Base-by-base conservation (phyloP, 768 basidiomycete species). In the Hypholoma sublateritium region DNA sequence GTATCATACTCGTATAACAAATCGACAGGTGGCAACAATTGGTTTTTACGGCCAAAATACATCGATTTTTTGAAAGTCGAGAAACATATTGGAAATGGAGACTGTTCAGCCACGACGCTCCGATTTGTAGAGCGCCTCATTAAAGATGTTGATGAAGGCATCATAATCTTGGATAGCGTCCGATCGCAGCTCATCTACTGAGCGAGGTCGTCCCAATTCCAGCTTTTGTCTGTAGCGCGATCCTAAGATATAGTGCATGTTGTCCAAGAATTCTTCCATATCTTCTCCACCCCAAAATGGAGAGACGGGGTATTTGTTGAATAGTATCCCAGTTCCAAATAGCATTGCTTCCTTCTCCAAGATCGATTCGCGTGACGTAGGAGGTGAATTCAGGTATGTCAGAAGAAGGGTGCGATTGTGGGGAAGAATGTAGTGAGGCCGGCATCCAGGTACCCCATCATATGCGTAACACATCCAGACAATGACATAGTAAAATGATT, bases 401-500 rank as follows among this genome's bases (percentile, higher is more conserved):
- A 48, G 50, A 16, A 24, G n/a, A 34, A 22, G 28, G 22, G 50
- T 17, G 14, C 32, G 39, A 17, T 14, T 13, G 19, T 36, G 25
- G 4, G 14, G n/a, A 28, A 16, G 34, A 13, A 35, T 28, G 11
- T 32, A 12, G 16, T 16, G 36, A 4, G 57, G 51, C n/a, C 36
- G 21, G 3, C 35, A 43, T 12, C 22, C 35, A 43, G 19, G 14
- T 9, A 19, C 21, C 17, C 50, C 36, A 17, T 37, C 32, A 34
- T 53, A 57, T 16, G 53, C 28, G 42, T 39, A 53, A 43, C 44
- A 50, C 34, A 61, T 32, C 42, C 49, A 61, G 16, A 50, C 32
- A 13, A 58, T 13, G 14, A 55, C 53, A 25, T 61, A 61, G 28
- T 52, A 61, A 24, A 61, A 55, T 7, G 56, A 57, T 35, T 61